Evolutionary conservation across 371 early-diverging fungal genomes (phyloP), one percentile per base, ranked within the genome.

Genomic region (Lichtheimia ramosa): DNA sequence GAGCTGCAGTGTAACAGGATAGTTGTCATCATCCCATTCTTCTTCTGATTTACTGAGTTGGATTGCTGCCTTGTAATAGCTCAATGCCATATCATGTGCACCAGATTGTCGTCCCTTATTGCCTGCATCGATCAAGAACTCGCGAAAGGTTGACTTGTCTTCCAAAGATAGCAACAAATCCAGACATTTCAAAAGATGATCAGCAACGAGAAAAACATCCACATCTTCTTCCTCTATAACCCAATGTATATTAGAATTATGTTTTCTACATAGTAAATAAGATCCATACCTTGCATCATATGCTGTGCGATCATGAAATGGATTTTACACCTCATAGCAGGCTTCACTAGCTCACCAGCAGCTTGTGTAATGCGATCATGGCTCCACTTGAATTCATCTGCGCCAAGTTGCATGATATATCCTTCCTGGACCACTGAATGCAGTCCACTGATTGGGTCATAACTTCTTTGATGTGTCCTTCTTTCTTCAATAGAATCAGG

Each of bases 301-400:
- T 66, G 68, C 20, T 68, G 54, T 0, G 76, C 76, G 54, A 79
- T 75, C 14, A 62, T 69, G 2, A 74, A 53, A 52, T 79, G 79
- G 15, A 79, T 79, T 24, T 61, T 68, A 40, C 65, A 68, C 5
- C 74, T 59, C 3, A 56, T 62, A 21, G 57, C 61, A 1, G 71
- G 70, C 21, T 71, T 58, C n/a, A 66, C 79, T 0, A 79, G 55
- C 20, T 69, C 71, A 71, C 73, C 75, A 1, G 79, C 79, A 10
- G 79, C 79, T 61, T 73, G 76, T 0, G 76, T 75, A 34, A 71
- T 75, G 15, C 76, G 68, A 54, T 79, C 79, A 52, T 79, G 79
- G 3, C 69, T 74, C 74, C 75, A 79, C 58, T 66, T 73, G 28
- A 79, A 79, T 27, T 75, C 74, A 42, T 79, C 76, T 12, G 61